Evolutionary conservation across 2,329 filamentous ascomycete genomes (phyloP).

Genomic region (Achaetomium macrosporum): DNA sequence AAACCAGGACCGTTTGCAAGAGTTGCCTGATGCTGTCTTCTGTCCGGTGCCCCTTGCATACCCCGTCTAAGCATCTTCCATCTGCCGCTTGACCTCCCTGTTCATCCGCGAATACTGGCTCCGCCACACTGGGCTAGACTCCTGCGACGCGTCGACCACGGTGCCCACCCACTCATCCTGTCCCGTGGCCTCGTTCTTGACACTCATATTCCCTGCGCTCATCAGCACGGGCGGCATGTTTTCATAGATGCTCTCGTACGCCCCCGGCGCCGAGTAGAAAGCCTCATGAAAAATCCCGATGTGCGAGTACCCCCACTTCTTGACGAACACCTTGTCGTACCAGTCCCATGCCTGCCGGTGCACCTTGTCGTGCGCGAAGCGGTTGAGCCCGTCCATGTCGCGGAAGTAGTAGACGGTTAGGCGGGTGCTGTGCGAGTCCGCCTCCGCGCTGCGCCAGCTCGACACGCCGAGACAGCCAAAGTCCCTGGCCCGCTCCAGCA

Average conservation of each 20-base stretch:
- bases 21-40: not conserved
- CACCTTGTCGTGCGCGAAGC: slow-evolving; percentile 43
- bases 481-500: slow-evolving; percentile 32
- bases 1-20: not conserved
- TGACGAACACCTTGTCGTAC: slow-evolving; percentile 30
- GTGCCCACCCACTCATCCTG: slow-evolving; percentile 15
- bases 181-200: slow-evolving; percentile 11
- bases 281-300: slow-evolving; percentile 44
- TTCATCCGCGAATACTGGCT: slow-evolving; percentile 13
- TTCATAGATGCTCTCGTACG: slow-evolving; percentile 48
- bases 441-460: slow-evolving; percentile 33
- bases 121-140: not conserved
- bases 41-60: too few relatives aligned
- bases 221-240: slow-evolving; percentile 37
- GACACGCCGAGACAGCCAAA: slow-evolving; percentile 44
- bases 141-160: slow-evolving; percentile 11
- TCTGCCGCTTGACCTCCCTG: not conserved
- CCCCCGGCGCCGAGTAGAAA: slow-evolving; percentile 38
- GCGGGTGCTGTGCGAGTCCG: slow-evolving; percentile 35
- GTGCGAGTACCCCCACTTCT: not conserved
- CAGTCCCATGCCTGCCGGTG: slow-evolving; percentile 48
- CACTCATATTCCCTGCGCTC: slow-evolving; percentile 26
- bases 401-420: slow-evolving; percentile 47
- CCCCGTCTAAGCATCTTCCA: not conserved
- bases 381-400: slow-evolving; percentile 42